Conservation (phyloP, 805 yeast genomes). For the Saccharomyces cerevisiae region DNA sequence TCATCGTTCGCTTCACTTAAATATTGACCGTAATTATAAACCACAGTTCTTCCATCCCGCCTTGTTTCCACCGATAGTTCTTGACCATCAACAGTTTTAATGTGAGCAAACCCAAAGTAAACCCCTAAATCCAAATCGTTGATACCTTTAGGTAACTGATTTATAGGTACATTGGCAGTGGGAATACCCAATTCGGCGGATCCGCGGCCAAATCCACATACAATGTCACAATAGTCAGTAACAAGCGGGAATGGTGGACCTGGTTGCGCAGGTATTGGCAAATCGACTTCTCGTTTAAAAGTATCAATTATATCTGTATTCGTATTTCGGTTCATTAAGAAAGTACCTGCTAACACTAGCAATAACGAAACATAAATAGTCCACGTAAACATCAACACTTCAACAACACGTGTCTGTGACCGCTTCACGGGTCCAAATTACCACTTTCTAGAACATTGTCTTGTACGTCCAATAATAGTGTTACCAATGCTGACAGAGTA, state of each 20-base stretch:
- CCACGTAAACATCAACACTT: not conserved
- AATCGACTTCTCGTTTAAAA: slow-evolving; percentile 17
- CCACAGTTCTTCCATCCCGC: slow-evolving; percentile 37
- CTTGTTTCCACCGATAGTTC: slow-evolving; percentile 21
- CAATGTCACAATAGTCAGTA: slow-evolving; percentile 39
- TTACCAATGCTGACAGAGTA: not conserved
- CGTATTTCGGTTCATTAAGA: not conserved
- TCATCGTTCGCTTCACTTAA: slow-evolving; percentile 33
- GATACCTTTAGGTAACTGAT: slow-evolving; percentile 36
- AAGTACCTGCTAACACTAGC: not conserved
- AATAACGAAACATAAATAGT: not conserved
- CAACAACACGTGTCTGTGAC: not conserved
- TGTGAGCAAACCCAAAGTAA: slow-evolving; percentile 71
- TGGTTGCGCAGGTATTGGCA: slow-evolving; percentile 36
- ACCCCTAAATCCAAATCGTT: slow-evolving; percentile 61
- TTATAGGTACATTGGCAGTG: slow-evolving; percentile 80
- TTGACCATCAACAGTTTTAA: slow-evolving; percentile 19
- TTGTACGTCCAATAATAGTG: not conserved
- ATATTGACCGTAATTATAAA: slow-evolving; percentile 52
- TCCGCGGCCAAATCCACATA: slow-evolving; percentile 92
- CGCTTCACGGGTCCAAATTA: not conserved
- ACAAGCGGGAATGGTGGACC: slow-evolving; percentile 42
- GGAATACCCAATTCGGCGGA: slow-evolving; percentile 90
- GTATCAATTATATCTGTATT: not conserved
- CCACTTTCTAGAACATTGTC: not conserved